Evolutionary conservation across 176 grass and related monocot genomes (phyloP).

Genomic region (Carex cristatella): DNA sequence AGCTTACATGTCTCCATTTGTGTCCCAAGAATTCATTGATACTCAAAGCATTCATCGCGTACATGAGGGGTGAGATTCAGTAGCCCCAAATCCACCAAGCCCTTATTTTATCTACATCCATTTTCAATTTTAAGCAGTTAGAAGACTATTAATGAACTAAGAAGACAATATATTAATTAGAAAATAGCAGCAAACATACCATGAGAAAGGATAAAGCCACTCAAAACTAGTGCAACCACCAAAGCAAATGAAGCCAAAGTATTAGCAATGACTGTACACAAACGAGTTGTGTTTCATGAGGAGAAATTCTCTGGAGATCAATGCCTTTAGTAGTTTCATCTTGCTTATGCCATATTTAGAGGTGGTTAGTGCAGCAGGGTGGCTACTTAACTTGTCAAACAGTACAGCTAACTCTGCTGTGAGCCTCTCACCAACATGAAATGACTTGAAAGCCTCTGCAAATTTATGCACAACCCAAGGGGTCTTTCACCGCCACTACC

Average conservation of each 20-base stretch:
- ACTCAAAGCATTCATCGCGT: conserved; percentile 41
- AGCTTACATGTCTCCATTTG: conserved; percentile 41
- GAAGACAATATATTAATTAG: too few relatives aligned
- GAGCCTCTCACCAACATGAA: conserved; percentile 37
- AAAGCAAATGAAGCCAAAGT: conserved; percentile 49
- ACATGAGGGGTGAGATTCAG: conserved; percentile 61
- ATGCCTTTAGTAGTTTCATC: conserved; percentile 37
- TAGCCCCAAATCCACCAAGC: conserved; percentile 76
- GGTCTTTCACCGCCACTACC: too few relatives aligned
- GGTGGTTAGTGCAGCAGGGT: conserved; percentile 45
- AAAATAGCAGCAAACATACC: conserved; percentile 27
- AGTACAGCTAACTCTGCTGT: conserved; percentile 22
- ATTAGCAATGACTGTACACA: conserved; percentile 56
- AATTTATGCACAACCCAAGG: too few relatives aligned
- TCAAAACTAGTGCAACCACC: conserved; percentile 42
- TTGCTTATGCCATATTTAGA: conserved; percentile 39
- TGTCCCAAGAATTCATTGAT: conserved; percentile 53
- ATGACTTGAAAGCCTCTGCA: conserved; percentile 36
- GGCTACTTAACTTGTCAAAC: conserved; percentile 32
- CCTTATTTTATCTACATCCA: conserved; percentile 50
- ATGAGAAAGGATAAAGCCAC: conserved; percentile 55
- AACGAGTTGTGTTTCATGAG: conserved; percentile 62
- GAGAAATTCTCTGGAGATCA: conserved; percentile 33
- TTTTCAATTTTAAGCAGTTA: neutral
- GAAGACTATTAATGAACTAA: too few relatives aligned